These are phyloP conservation scores for Heritiera fomes DNA, from an alignment of 345 rosid genomes.

Conservation along the genomic window DNA sequence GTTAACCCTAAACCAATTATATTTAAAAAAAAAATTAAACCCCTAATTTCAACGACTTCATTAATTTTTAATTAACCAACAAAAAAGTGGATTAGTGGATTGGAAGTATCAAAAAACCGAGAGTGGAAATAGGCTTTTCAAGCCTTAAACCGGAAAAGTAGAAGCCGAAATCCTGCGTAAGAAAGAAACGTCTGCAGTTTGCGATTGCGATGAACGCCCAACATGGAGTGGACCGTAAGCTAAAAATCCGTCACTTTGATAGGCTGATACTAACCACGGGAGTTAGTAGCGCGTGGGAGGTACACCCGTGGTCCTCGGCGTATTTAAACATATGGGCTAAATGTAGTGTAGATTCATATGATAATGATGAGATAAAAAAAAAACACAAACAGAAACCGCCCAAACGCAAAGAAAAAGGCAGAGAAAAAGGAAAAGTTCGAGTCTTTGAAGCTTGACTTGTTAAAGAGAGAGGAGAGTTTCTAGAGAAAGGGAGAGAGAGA, in stretches of 20 bases:
- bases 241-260: constrained; percentile 11
- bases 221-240: background rate
- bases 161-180: background rate
- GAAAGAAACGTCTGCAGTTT: background rate
- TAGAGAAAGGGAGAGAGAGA: constrained; percentile 8
- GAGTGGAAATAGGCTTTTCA: background rate
- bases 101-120: constrained; percentile 12
- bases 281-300: background rate
- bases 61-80: constrained; percentile 8
- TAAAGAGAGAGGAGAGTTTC: background rate
- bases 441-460: background rate
- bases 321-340: constrained; percentile 30
- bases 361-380: constrained; percentile 17
- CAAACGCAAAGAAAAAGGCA: background rate
- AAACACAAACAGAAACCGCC: constrained; percentile 1
- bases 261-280: constrained; percentile 14
- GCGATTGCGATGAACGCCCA: background rate
- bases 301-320: background rate
- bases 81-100: constrained; percentile 5
- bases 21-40: background rate
- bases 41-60: background rate
- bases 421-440: background rate
- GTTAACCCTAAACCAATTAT: background rate
- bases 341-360: constrained; percentile 23
- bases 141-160: constrained; percentile 22